phyloP scores from a whole-genome alignment of 345 rosid genomes.

The Eucalyptus regnans region DNA sequence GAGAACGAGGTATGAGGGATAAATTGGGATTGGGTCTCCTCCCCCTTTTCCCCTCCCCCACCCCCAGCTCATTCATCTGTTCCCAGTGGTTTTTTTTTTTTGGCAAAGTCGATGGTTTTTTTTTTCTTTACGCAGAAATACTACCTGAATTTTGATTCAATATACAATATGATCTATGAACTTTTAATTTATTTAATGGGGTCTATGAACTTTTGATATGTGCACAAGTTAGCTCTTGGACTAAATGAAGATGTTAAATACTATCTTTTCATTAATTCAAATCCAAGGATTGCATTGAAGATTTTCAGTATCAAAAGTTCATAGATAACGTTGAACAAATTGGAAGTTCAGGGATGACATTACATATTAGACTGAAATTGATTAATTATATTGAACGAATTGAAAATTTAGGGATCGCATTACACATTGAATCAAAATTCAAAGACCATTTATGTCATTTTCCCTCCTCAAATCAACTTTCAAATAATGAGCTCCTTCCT shows the following conservation, averaged over 20 bases:
- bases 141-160: not conserved
- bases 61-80: not conserved
- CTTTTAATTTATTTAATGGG: fast-evolving
- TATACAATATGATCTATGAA: fast-evolving
- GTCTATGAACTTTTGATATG: too few species aligned
- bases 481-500: not conserved
- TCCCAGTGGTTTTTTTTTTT: not conserved
- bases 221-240: too few species aligned
- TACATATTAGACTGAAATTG: fast-evolving
- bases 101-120: not conserved
- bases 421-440: too few species aligned
- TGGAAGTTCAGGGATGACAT: fast-evolving
- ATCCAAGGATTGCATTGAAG: too few species aligned
- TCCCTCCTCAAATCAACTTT: not conserved
- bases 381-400: fast-evolving
- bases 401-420: too few species aligned
- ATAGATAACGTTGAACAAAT: too few species aligned
- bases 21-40: not conserved
- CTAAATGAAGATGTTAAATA: too few species aligned
- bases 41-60: not conserved
- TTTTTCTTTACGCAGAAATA: fast-evolving
- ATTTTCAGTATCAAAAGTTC: not conserved
- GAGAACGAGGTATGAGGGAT: not conserved
- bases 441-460: too few species aligned
- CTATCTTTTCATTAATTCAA: too few species aligned